Conservation (phyloP, 2,329 filamentous ascomycete genomes). For the Ceratocystis cubensis region DNA sequence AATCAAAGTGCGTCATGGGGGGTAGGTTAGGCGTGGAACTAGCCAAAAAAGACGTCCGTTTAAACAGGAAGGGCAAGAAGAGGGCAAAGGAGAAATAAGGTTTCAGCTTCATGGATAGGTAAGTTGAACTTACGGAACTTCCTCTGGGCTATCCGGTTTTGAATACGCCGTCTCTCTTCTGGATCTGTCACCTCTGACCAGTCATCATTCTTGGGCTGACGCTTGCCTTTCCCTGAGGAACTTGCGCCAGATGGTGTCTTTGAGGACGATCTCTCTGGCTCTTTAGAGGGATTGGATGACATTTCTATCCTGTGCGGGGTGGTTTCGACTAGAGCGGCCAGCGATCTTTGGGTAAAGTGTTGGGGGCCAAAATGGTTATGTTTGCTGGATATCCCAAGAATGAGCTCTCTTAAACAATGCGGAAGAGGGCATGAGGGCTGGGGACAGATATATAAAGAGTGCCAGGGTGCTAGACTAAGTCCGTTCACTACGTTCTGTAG, state of each 20-base stretch:
- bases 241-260: neutral
- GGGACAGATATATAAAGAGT: too few species aligned
- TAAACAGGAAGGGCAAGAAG: neutral
- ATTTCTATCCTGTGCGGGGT: neutral
- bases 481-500: too few species aligned
- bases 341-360: neutral
- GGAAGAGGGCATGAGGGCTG: too few species aligned
- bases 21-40: too few species aligned
- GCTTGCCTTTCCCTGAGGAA: constrained; percentile 29
- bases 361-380: too few species aligned
- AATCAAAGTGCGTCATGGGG: too few species aligned
- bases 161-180: constrained; percentile 58
- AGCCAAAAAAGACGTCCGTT: too few species aligned
- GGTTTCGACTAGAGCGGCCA: neutral
- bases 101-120: neutral
- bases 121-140: constrained; percentile 51
- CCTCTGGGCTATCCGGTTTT: constrained; percentile 63
- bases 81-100: neutral
- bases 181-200: constrained; percentile 60
- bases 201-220: constrained; percentile 40
- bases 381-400: too few species aligned
- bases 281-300: constrained; percentile 30
- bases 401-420: too few species aligned
- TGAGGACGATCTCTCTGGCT: neutral
- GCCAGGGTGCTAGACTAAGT: too few species aligned